phyloP scores from a whole-genome alignment of 208 protist species.

The Trypanosoma grayi region DNA sequence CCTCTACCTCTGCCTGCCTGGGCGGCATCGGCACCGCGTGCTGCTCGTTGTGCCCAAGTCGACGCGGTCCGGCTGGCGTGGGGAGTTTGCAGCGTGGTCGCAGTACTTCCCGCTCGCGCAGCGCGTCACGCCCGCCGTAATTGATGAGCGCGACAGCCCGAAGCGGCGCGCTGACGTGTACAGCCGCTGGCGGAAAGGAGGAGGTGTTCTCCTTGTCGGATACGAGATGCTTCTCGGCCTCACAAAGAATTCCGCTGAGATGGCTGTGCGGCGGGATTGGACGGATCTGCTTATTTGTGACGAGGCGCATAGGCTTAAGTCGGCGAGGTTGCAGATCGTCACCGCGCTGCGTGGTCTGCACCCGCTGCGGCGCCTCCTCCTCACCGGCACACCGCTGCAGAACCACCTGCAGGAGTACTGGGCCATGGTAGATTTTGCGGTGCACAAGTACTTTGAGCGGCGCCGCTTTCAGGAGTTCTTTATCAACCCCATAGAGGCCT shows the following conservation, averaged over 20 bases:
- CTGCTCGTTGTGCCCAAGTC: conserved; percentile 80
- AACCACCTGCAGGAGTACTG: conserved; percentile 93
- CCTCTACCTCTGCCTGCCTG: conserved; percentile 41
- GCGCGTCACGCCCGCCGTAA: conserved; percentile 31
- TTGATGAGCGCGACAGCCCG: conserved; percentile 14
- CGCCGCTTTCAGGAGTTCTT: conserved; percentile 74
- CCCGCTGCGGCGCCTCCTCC: conserved; percentile 79
- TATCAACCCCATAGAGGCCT: conserved; percentile 66
- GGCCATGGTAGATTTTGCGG: conserved; percentile 88
- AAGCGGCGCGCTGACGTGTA: conserved; percentile 37
- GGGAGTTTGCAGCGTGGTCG: conserved; percentile 69
- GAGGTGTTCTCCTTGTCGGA: conserved; percentile 71
- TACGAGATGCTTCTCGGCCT: conserved; percentile 75
- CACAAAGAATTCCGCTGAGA: conserved; percentile 16
- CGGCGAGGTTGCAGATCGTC: conserved; percentile 66
- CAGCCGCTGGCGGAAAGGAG: conserved; percentile 41
- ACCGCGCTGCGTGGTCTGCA: conserved; percentile 59
- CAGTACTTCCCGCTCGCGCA: conserved; percentile 44
- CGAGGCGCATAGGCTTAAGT: conserved; percentile 92
- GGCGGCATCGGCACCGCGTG: conserved; percentile 29
- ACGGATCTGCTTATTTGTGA: conserved; percentile 91
- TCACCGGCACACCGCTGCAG: conserved; percentile 92
- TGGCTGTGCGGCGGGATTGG: conserved; percentile 54
- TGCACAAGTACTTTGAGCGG: conserved; percentile 75
- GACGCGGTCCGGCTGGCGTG: conserved; percentile 50